Percentiles rank a stretch among this genome's conserved stretches.
phyloP scores from a whole-genome alignment of 2,329 filamentous ascomycete genomes.

The Ascomycota sp. region DNA sequence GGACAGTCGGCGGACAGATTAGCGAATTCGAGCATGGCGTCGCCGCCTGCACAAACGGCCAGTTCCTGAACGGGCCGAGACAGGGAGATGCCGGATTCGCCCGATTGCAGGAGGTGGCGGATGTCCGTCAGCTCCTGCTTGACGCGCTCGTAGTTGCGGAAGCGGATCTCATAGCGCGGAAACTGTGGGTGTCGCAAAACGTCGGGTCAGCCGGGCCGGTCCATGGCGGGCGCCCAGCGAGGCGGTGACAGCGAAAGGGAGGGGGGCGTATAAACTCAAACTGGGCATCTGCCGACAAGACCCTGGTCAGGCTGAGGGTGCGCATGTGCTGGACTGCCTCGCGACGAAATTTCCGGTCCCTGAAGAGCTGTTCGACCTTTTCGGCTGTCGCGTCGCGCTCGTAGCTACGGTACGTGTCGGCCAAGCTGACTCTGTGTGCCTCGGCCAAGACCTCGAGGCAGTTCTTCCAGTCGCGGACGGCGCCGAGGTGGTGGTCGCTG shows the following conservation, averaged over 20 bases:
- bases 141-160: constrained; percentile 24
- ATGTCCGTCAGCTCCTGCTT: constrained; percentile 20
- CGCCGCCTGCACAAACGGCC: constrained; percentile 22
- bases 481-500: constrained; percentile 15
- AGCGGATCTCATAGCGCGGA: constrained; percentile 24
- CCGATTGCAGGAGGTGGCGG: constrained; percentile 18
- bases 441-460: constrained; percentile 21
- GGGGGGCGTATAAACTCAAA: constrained; percentile 12
- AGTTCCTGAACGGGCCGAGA: constrained; percentile 20
- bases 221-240: too few relatives aligned
- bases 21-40: constrained; percentile 30
- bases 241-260: too few relatives aligned
- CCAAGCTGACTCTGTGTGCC: constrained; percentile 18
- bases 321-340: constrained; percentile 24
- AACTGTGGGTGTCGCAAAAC: constrained; percentile 11
- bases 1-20: constrained; percentile 16
- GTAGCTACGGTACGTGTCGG: constrained; percentile 23
- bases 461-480: constrained; percentile 23
- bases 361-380: constrained; percentile 22
- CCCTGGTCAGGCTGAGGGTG: constrained; percentile 20
- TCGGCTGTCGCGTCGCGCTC: constrained; percentile 21
- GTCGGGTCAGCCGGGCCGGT: too few relatives aligned
- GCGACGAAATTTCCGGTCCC: constrained; percentile 19
- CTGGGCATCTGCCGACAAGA: constrained; percentile 21
- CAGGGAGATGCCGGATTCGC: constrained; percentile 19